phyloP scores from a whole-genome alignment of 129 eudicot species.

The Chrysanthemum makinoi region DNA sequence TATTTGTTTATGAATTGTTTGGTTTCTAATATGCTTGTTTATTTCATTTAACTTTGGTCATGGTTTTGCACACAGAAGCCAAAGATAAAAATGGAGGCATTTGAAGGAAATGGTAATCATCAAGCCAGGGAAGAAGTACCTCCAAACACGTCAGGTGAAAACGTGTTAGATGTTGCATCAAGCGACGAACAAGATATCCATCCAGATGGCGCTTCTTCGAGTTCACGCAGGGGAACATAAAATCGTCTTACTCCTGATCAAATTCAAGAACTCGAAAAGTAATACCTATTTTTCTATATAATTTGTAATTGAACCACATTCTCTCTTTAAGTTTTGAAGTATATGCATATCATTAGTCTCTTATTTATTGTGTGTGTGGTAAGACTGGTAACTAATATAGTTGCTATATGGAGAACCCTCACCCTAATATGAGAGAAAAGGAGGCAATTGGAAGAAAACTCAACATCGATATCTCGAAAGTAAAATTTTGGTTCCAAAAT shows the following conservation, averaged over 20 bases:
- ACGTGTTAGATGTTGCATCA: neutral
- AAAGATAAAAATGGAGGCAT: conserved; percentile 11
- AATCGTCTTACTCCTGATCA: conserved; percentile 6
- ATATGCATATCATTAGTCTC: too few relatives aligned
- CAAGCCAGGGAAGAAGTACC: neutral
- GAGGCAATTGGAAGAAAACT: conserved; percentile 51
- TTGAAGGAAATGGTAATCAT: neutral
- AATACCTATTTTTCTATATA: neutral
- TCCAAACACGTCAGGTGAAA: neutral
- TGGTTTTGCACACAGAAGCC: conserved; percentile 3
- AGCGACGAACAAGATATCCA: neutral
- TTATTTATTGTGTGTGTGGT: too few relatives aligned
- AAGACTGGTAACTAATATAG: conserved; percentile 1
- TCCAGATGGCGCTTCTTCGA: conserved; percentile 1
- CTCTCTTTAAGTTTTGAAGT: too few relatives aligned
- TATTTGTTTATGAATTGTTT: neutral
- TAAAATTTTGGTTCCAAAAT: conserved; percentile 83
- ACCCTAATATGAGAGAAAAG: conserved; percentile 60
- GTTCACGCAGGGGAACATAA: neutral
- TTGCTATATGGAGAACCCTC: conserved; percentile 33
- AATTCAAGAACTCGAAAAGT: conserved; percentile 21
- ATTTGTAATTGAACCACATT: too few relatives aligned
- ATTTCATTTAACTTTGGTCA: neutral
- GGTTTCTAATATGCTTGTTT: neutral
- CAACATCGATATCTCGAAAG: conserved; percentile 46